phyloP scores from a whole-genome alignment of 1,139 yeast species.

The Taphrina confusa region DNA sequence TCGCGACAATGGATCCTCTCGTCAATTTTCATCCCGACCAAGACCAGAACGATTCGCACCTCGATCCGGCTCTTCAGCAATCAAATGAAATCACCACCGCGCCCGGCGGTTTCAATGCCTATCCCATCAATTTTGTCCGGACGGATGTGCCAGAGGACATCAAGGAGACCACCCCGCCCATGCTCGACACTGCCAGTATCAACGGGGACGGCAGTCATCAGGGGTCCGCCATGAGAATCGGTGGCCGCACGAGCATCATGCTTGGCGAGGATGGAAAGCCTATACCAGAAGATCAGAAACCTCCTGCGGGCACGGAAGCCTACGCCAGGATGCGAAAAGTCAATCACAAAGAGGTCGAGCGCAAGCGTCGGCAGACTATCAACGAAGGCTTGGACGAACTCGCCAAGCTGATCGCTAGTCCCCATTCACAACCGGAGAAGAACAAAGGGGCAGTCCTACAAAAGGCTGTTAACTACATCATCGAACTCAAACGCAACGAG shows the following conservation, averaged over 20 bases:
- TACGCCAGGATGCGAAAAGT: conserved; percentile 85
- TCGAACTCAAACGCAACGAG: conserved; percentile 75
- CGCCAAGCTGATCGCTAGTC: conserved; percentile 59
- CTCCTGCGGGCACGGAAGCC: conserved; percentile 67
- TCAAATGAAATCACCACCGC: conserved; percentile 26
- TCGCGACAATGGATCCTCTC: neutral
- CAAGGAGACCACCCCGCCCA: conserved; percentile 12
- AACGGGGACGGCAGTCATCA: conserved; percentile 2
- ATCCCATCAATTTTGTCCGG: conserved; percentile 12
- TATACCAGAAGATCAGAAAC: conserved; percentile 43
- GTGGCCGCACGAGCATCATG: conserved; percentile 24
- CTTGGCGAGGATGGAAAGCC: conserved; percentile 33
- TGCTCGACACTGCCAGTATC: neutral
- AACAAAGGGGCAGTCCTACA: conserved; percentile 88
- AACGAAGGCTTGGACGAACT: conserved; percentile 85
- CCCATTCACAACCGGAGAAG: conserved; percentile 62
- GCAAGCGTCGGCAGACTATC: conserved; percentile 91
- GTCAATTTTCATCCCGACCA: conserved; percentile 18
- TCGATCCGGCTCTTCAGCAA: conserved; percentile 28
- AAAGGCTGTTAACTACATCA: conserved; percentile 85
- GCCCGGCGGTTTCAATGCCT: conserved; percentile 23
- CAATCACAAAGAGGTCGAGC: conserved; percentile 95
- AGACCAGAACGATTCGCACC: conserved; percentile 13
- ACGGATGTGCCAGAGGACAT: conserved; percentile 23
- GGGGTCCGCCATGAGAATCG: neutral